A percentile compares a stretch with the other conserved stretches of the same genome.
phyloP scores from a whole-genome alignment of 2,329 filamentous ascomycete genomes.

The Claviceps paspali region DNA sequence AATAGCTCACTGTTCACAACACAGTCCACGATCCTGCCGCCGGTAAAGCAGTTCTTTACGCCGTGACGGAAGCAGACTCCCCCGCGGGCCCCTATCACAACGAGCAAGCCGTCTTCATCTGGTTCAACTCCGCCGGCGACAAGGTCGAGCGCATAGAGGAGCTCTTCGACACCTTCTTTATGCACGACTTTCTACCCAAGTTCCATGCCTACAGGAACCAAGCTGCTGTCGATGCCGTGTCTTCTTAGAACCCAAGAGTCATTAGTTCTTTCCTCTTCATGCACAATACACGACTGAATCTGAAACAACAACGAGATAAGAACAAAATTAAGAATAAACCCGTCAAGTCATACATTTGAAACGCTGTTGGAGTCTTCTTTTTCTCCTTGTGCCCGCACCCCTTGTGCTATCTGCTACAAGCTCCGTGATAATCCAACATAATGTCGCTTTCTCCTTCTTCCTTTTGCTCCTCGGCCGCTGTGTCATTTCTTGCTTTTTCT shows the following conservation, averaged over 20 bases:
- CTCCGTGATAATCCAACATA: too few relatives aligned
- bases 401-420: too few relatives aligned
- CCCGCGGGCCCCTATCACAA: conserved; percentile 2
- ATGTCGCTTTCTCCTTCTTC: not conserved
- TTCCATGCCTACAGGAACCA: too few relatives aligned
- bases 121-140: conserved; percentile 2
- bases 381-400: too few relatives aligned
- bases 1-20: not conserved
- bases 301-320: too few relatives aligned
- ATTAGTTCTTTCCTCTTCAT: too few relatives aligned
- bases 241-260: too few relatives aligned
- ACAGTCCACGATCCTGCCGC: conserved; percentile 1
- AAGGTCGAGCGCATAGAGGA: conserved; percentile 3
- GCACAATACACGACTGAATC: too few relatives aligned
- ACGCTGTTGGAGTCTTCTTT: too few relatives aligned
- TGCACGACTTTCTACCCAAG: not conserved
- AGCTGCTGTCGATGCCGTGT: too few relatives aligned
- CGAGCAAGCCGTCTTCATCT: conserved; percentile 3
- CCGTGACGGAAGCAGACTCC: conserved; percentile 1
- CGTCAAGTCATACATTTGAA: too few relatives aligned
- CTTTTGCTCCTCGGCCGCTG: not conserved
- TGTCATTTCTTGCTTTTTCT: not conserved
- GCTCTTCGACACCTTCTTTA: conserved; percentile 1
- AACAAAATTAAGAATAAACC: too few relatives aligned
- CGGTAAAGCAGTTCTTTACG: not conserved